Evolutionary conservation across 2,329 filamentous ascomycete genomes (phyloP).

Genomic region (Sporothrix brunneoviolacea): DNA sequence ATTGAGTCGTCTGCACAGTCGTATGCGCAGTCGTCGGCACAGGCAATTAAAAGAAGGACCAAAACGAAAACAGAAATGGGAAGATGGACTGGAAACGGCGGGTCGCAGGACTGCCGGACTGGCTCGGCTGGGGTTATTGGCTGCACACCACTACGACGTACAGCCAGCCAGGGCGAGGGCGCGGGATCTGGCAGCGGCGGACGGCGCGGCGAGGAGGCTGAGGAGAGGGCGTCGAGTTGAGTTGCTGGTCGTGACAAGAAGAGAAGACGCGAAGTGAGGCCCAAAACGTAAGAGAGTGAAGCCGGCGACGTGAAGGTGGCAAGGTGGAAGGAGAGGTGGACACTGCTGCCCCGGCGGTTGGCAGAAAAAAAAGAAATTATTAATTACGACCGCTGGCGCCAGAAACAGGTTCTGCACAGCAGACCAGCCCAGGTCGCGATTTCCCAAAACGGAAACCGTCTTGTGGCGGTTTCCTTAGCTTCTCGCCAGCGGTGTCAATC

Average conservation of each 20-base stretch:
- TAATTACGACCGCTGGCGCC: constrained; percentile 3
- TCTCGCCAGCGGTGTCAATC: not conserved
- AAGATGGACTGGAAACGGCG: constrained; percentile 6
- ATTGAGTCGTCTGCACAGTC: no score
- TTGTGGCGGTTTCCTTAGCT: not conserved
- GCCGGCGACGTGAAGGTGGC: not conserved
- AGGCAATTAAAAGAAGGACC: not conserved
- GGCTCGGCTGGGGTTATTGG: constrained; percentile 4
- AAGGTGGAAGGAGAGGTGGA: constrained; percentile 7
- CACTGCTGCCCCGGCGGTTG: not conserved
- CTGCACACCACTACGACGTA: not conserved
- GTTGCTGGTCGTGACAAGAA: not conserved
- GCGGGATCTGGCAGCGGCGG: not conserved
- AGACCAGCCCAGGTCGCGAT: not conserved
- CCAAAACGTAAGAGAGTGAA: not conserved
- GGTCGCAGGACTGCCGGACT: constrained; percentile 3
- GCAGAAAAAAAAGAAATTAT: constrained; percentile 3
- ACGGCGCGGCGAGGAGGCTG: not conserved
- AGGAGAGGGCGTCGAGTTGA: not conserved
- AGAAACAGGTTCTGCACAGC: not conserved
- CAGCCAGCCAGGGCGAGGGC: not conserved
- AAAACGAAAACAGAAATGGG: not conserved
- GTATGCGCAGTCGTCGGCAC: no score
- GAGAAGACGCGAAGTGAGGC: not conserved
- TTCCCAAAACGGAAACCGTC: constrained; percentile 7